Conservation (phyloP, 2,329 filamentous ascomycete genomes). For the Ilyonectria mors-panacis region DNA sequence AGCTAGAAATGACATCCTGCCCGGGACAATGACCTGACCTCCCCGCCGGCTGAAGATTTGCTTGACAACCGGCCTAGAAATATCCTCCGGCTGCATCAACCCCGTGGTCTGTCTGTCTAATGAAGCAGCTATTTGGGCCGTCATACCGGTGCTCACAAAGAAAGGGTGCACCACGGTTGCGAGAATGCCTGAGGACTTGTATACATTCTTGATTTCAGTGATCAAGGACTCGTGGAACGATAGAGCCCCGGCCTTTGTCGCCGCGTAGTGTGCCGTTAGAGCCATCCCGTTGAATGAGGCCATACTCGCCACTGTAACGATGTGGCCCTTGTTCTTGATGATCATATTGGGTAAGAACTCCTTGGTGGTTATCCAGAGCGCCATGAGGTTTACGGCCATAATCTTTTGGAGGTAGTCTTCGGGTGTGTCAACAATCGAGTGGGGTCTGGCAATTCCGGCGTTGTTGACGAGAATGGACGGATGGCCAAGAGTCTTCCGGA, state of each 20-base stretch:
- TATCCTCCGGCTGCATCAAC: constrained; percentile 1
- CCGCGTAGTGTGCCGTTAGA: constrained; percentile 74
- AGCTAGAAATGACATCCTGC: not conserved
- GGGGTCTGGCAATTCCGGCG: constrained; percentile 71
- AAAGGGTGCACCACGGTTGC: constrained; percentile 72
- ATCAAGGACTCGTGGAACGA: constrained; percentile 75
- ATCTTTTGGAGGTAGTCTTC: constrained; percentile 71
- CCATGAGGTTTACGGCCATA: constrained; percentile 76
- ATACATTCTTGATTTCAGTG: constrained; percentile 67
- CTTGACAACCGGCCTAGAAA: not conserved
- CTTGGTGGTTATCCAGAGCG: constrained; percentile 73
- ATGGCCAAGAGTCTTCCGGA: constrained; percentile 68
- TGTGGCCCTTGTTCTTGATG: constrained; percentile 74
- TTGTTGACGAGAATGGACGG: constrained; percentile 80
- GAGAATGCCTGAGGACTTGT: constrained; percentile 72
- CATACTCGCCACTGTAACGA: constrained; percentile 77
- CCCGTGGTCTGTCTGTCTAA: too few species aligned
- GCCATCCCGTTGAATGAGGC: constrained; percentile 72
- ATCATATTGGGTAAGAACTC: constrained; percentile 77
- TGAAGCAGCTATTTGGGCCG: not conserved
- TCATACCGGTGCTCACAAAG: constrained; percentile 14
- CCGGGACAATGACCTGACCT: constrained; percentile 7
- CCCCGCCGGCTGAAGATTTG: constrained; percentile 10
- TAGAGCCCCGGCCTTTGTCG: constrained; percentile 74
- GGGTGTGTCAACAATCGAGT: constrained; percentile 68